Evolutionary conservation across 2,329 filamentous ascomycete genomes (phyloP), one percentile per base, ranked within the genome.

Genomic region (Penicillium sp.): DNA sequence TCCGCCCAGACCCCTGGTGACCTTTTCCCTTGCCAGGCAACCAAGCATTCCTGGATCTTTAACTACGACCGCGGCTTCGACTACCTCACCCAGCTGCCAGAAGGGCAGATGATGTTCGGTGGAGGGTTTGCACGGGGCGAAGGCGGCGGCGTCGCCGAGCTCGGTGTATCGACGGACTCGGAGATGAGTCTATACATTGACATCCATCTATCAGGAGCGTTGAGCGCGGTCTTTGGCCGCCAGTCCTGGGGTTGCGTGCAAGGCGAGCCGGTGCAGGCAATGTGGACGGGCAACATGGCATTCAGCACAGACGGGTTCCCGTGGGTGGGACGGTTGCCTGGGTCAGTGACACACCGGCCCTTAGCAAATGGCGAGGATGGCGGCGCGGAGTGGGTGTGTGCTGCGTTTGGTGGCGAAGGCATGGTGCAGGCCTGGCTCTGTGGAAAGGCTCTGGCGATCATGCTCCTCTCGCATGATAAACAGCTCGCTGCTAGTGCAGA

Each of bases 21-120:
- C 7, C 36, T 31, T 0, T 68, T 68, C 29, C 54, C 56, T 0
- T 41, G 49, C 1, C 47, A 57, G 14, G 63, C 62, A 13, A 63
- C 66, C 2, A 43, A 56, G 13, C 65, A 65, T 4, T 78, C 76
- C 0, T 81, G 77, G 76, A 69, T 71, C 1, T 59, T 79, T 7
- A 60, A 74, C 1, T 75, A 75, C 41, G 60, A 56, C 3, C 50
- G 60, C 0, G 71, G 72, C 0, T 76, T 73, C 32, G 77, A 80
- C 49, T 78, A 79, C 47, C 60, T 76, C 7, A 76, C 74, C 0
- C 74, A 79, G 48, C 60, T 35, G 63, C 74, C 40, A 2, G 33
- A 0, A 66, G 72, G 1, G 5, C 72, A 78, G 40, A 58, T 81
- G 43, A 75, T 81, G 71, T 55, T 77, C 2, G 77, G 78, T 2